These are phyloP conservation scores for Cyclotella kingstonii DNA, from an alignment of 108 stramenopile species.

Conservation along the genomic window DNA sequence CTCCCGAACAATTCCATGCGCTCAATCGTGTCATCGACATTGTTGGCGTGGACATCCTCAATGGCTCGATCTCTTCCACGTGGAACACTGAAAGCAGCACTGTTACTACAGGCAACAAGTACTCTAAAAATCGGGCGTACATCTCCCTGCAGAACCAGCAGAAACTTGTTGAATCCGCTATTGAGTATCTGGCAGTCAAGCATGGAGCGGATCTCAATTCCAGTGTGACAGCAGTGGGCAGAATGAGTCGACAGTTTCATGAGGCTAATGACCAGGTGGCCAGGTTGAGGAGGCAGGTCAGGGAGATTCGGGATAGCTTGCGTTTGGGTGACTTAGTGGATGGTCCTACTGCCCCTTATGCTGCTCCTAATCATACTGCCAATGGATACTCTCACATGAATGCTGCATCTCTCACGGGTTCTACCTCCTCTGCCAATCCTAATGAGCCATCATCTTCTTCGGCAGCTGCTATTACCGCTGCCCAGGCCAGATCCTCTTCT, in stretches of 20 bases:
- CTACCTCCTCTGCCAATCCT: slow-evolving; percentile 31
- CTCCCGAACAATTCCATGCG: slow-evolving; percentile 68
- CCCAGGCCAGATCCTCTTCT: slow-evolving; percentile 45
- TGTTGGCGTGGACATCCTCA: slow-evolving; percentile 58
- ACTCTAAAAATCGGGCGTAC: slow-evolving; percentile 51
- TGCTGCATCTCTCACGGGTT: not conserved
- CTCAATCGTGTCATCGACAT: slow-evolving; percentile 83
- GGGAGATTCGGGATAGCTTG: slow-evolving; percentile 75
- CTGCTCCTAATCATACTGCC: not conserved
- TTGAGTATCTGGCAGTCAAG: slow-evolving; percentile 78
- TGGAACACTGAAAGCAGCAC: not conserved
- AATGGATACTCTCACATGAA: not conserved
- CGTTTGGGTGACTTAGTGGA: slow-evolving; percentile 20
- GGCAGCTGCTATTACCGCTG: slow-evolving; percentile 20
- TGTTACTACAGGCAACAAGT: slow-evolving; percentile 3
- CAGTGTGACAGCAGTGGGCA: slow-evolving; percentile 75
- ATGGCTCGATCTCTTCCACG: slow-evolving; percentile 7
- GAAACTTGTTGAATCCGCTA: slow-evolving; percentile 70
- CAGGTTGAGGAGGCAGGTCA: slow-evolving; percentile 71
- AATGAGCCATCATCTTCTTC: slow-evolving; percentile 32
- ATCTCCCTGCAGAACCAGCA: slow-evolving; percentile 53
- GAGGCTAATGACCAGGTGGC: slow-evolving; percentile 70
- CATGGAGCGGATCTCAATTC: slow-evolving; percentile 84
- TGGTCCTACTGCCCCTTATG: not conserved
- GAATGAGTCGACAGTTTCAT: slow-evolving; percentile 74